phyloP scores from a whole-genome alignment of 1,139 yeast species.

The Kodamaea sp. region DNA sequence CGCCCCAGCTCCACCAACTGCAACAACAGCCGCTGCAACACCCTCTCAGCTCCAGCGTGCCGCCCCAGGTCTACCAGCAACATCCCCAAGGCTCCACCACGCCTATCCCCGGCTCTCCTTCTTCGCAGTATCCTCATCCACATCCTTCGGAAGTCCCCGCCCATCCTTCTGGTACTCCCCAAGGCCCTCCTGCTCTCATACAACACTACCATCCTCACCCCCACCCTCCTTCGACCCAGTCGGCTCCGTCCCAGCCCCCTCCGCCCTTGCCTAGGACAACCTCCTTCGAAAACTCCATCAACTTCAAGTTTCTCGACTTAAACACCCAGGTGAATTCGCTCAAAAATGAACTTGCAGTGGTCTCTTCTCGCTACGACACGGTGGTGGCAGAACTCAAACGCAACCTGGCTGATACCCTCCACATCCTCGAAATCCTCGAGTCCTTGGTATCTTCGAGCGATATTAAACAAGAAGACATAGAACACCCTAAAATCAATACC shows the following conservation, averaged over 20 bases:
- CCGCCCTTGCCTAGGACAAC: constrained; percentile 19
- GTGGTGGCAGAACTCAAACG: constrained; percentile 47
- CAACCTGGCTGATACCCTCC: constrained; percentile 52
- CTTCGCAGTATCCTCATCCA: constrained; percentile 6
- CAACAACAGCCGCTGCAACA: constrained; percentile 11
- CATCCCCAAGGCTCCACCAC: constrained; percentile 6
- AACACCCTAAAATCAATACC: constrained; percentile 13
- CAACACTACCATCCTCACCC: constrained; percentile 4
- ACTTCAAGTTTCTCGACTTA: constrained; percentile 42
- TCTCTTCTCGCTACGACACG: constrained; percentile 46
- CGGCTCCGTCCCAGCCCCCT: too few species aligned
- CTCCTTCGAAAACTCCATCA: constrained; percentile 27
- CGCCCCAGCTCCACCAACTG: constrained; percentile 20
- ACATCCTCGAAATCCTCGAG: constrained; percentile 49
- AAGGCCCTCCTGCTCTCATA: neutral
- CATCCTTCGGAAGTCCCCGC: constrained; percentile 6
- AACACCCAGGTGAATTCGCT: constrained; percentile 36
- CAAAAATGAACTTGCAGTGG: constrained; percentile 37
- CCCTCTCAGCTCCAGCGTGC: constrained; percentile 3
- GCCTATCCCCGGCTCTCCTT: constrained; percentile 5
- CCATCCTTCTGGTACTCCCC: constrained; percentile 4
- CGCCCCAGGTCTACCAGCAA: constrained; percentile 1
- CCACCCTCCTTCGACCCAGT: constrained; percentile 14
- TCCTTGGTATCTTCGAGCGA: constrained; percentile 17
- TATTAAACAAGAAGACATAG: constrained; percentile 5